phyloP scores from a whole-genome alignment of 2,329 filamentous ascomycete species.

The Beauveria varroae region DNA sequence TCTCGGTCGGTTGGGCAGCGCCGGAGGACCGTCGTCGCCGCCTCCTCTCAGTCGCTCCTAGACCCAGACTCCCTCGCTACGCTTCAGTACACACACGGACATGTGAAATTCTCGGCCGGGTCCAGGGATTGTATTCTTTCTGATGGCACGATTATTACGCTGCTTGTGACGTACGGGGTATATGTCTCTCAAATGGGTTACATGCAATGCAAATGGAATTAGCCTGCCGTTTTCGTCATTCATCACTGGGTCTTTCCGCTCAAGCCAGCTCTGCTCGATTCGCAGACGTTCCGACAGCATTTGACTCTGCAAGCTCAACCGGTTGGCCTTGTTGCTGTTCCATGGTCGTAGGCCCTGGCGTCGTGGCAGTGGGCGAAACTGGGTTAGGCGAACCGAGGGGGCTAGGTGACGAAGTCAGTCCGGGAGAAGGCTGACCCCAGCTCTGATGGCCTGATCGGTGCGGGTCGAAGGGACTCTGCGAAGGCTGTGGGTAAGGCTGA shows the following conservation, averaged over 20 bases:
- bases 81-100: not conserved
- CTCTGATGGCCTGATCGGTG: not conserved
- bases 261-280: slow-evolving; percentile 7
- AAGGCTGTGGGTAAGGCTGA: not conserved
- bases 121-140: not conserved
- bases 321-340: not conserved
- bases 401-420: not conserved
- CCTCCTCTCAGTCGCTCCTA: too few species aligned
- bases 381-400: not conserved
- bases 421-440: slow-evolving; percentile 1
- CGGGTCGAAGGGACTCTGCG: not conserved
- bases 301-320: not conserved
- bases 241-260: not conserved
- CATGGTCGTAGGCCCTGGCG: not conserved
- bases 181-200: not conserved
- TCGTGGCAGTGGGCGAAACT: not conserved
- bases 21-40: too few species aligned
- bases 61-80: not conserved
- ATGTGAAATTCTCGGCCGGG: not conserved
- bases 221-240: too few species aligned
- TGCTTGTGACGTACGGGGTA: not conserved
- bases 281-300: not conserved
- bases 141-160: not conserved
- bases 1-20: too few species aligned
- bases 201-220: not conserved